These are phyloP conservation scores for Kodamaea laetipori DNA, from an alignment of 805 yeast genomes.

Conservation along the genomic window DNA sequence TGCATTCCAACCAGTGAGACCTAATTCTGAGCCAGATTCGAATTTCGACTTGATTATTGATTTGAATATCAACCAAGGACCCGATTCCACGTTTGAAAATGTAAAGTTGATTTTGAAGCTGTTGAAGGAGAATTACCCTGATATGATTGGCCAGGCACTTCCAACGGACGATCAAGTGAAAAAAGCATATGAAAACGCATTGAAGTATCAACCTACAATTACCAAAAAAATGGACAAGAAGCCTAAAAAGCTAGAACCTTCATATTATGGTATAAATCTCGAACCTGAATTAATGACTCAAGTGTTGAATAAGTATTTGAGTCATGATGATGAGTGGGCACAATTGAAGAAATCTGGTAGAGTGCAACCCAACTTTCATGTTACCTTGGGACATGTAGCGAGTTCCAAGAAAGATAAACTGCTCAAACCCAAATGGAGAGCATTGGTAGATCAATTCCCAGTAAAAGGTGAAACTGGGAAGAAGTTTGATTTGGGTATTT, in stretches of 20 bases:
- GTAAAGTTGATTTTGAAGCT: conserved; percentile 12
- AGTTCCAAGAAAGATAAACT: conserved; percentile 17
- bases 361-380: conserved; percentile 60
- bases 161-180: conserved; percentile 24
- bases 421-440: conserved; percentile 22
- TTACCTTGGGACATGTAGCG: conserved; percentile 59
- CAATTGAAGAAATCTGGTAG: conserved; percentile 32
- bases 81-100: conserved; percentile 21
- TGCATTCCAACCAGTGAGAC: conserved; percentile 64
- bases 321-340: conserved; percentile 20
- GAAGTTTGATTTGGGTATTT: conserved; percentile 15
- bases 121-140: conserved; percentile 40
- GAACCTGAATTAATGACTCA: conserved; percentile 5
- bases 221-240: conserved; percentile 35
- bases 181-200: conserved; percentile 44
- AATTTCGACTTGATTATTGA: conserved; percentile 67
- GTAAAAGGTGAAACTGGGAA: not conserved
- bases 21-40: conserved; percentile 56
- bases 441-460: conserved; percentile 15
- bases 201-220: conserved; percentile 50
- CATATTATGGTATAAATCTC: conserved; percentile 50
- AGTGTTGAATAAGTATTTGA: not conserved
- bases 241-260: conserved; percentile 26
- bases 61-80: conserved; percentile 42
- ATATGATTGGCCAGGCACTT: conserved; percentile 26